Evolutionary conservation across 352 stramenopile genomes (phyloP).

Genomic region (Phytopythium boreale): DNA sequence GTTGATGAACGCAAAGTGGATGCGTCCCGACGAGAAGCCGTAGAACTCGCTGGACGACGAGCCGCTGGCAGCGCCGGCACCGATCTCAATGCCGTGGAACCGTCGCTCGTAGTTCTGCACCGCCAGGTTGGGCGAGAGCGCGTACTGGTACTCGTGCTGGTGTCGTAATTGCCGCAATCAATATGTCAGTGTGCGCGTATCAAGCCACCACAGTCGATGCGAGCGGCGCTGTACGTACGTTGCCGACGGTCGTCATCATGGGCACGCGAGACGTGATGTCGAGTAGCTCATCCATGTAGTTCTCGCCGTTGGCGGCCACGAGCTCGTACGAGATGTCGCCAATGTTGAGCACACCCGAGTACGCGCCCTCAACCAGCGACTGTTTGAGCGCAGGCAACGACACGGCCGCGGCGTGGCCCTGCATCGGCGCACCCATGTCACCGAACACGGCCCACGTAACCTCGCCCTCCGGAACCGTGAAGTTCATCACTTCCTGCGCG

Average conservation of each 20-base stretch:
- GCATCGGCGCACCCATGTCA: slow-evolving; percentile 54
- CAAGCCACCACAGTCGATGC: neutral
- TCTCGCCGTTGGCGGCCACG: slow-evolving; percentile 46
- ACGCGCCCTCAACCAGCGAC: slow-evolving; percentile 30
- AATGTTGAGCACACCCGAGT: slow-evolving; percentile 66
- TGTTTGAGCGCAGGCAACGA: slow-evolving; percentile 63
- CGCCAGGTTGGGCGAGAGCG: slow-evolving; percentile 37
- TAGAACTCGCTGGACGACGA: slow-evolving; percentile 75
- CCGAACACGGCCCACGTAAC: slow-evolving; percentile 80
- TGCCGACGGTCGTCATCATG: slow-evolving; percentile 76
- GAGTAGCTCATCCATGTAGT: slow-evolving; percentile 75
- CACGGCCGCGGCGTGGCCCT: slow-evolving; percentile 52
- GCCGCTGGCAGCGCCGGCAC: slow-evolving; percentile 51
- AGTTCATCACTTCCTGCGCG: slow-evolving; percentile 24
- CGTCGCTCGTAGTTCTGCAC: slow-evolving; percentile 75
- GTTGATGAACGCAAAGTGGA: slow-evolving; percentile 81
- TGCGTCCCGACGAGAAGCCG: slow-evolving; percentile 56
- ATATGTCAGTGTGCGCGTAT: slow-evolving; percentile 4
- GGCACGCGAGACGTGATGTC: slow-evolving; percentile 52
- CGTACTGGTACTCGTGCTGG: slow-evolving; percentile 74
- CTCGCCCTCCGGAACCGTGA: slow-evolving; percentile 35
- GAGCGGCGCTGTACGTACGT: slow-evolving; percentile 36
- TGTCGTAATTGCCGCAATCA: slow-evolving; percentile 7
- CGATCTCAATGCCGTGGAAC: slow-evolving; percentile 50
- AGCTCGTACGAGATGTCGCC: slow-evolving; percentile 75